Base-by-base conservation (phyloP, 2,329 filamentous ascomycete genomes). In the Phaeosphaeriaceae sp. region DNA sequence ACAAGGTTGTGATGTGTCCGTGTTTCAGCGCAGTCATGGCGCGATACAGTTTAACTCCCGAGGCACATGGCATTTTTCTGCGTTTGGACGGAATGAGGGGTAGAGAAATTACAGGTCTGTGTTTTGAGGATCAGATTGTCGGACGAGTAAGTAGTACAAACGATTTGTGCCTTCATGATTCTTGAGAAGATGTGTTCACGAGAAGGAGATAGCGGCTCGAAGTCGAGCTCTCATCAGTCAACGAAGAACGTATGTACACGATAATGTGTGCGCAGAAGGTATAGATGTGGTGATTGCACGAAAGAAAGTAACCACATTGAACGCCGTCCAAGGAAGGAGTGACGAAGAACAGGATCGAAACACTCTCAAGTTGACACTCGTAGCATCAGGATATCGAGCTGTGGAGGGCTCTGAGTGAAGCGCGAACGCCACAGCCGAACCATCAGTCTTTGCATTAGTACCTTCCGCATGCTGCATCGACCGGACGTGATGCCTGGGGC, bases 101-200 rank as follows among this genome's bases (percentile, higher is more conserved):
- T 22, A 64, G n/a, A n/a, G n/a, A n/a, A 49, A 64, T 64, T 62
- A 50, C 42, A 64, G 59, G 59, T 54, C 61, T 53, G 27, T 25
- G 47, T 52, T 36, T 48, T 51, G 54, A 59, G 51, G 56, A 33
- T 53, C 49, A 53, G 52, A 41, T 42, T 21, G 49, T 50, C 46
- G 31, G 49, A 51, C 33, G 49, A 24, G 20, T 27, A 42, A 13
- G 33, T 42, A 51, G 49, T 31, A 19, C 36, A 42, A 25, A 51
- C 36, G 27, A 36, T 21, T 50, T 41, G 19, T 2, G 42, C 7
- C 17, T 45, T 20, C 13, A 45, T 45, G 19, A 45, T 45, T 45
- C 19, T 45, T 22, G 42, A 45, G 17, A 40, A 40, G 31, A 40
- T 40, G 36, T 40, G 36, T 40, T 15, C 36, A 40, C 15, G 36